Conservation (phyloP, 768 basidiomycete genomes). For the Tubosaeta brunneosetosa region DNA sequence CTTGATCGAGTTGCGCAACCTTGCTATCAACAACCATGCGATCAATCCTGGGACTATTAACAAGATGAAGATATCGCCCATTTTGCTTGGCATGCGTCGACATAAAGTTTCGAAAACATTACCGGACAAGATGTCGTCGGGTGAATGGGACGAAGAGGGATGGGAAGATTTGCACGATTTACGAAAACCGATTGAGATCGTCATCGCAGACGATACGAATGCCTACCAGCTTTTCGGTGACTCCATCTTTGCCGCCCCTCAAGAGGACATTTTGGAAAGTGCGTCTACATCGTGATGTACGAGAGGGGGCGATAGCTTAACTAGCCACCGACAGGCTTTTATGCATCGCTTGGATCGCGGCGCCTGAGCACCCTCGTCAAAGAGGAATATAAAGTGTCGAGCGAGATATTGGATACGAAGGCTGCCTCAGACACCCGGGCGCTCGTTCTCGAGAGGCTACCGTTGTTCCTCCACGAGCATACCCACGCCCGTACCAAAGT, state of each 20-base stretch:
- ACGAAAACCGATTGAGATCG: conserved; percentile 60
- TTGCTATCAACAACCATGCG: conserved; percentile 69
- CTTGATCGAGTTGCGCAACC: conserved; percentile 73
- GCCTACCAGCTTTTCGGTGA: conserved; percentile 75
- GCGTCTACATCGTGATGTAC: not conserved
- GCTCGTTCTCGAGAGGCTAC: conserved; percentile 77
- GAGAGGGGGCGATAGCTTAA: not conserved
- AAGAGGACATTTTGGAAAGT: conserved; percentile 92
- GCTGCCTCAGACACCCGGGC: conserved; percentile 48
- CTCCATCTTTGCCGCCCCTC: conserved; percentile 71
- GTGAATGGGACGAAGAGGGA: conserved; percentile 58
- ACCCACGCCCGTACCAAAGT: conserved; percentile 59
- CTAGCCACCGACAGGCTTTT: conserved; percentile 53
- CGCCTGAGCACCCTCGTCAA: conserved; percentile 67
- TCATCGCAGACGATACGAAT: conserved; percentile 85
- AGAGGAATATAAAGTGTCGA: conserved; percentile 66
- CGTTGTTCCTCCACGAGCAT: conserved; percentile 90
- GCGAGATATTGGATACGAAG: conserved; percentile 47
- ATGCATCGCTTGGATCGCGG: conserved; percentile 67
- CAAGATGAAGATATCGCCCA: conserved; percentile 65
- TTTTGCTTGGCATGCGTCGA: conserved; percentile 72
- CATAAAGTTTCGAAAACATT: conserved; percentile 31
- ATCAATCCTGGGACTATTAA: conserved; percentile 44
- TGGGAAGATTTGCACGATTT: conserved; percentile 74
- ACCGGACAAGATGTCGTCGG: conserved; percentile 16